Percentiles rank a stretch among this genome's conserved stretches.
Conservation (phyloP, 1,139 yeast species). For the Blastobotrys capitulatus region DNA sequence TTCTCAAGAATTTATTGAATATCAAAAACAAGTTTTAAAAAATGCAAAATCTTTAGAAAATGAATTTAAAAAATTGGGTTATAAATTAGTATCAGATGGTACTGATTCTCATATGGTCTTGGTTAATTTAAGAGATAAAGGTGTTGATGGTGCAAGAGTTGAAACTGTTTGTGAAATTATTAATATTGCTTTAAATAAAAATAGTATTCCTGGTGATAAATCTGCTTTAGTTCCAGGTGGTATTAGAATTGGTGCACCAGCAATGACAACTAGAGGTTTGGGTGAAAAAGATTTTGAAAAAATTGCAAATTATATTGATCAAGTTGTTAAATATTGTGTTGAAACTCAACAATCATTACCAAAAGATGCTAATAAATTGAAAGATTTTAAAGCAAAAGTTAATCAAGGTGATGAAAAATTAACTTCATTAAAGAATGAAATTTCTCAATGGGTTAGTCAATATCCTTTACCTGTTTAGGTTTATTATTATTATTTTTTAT, state of each 20-base stretch:
- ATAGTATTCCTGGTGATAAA: constrained; percentile 93
- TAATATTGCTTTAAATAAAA: constrained; percentile 92
- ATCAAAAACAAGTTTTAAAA: constrained; percentile 74
- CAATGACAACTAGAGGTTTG: constrained; percentile 96
- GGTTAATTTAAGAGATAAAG: constrained; percentile 75
- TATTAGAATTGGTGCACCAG: constrained; percentile 94
- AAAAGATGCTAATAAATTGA: constrained; percentile 79
- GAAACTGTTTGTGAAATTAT: constrained; percentile 86
- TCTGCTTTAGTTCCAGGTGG: constrained; percentile 96
- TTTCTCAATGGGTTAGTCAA: constrained; percentile 86
- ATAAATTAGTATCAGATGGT: constrained; percentile 81
- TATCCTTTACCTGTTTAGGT: constrained; percentile 71
- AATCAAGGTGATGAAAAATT: constrained; percentile 61
- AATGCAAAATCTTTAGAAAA: constrained; percentile 76
- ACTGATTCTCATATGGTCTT: constrained; percentile 93
- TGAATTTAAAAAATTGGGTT: constrained; percentile 62
- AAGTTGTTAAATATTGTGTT: constrained; percentile 75
- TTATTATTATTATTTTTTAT: neutral
- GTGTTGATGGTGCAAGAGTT: constrained; percentile 92
- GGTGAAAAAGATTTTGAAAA: constrained; percentile 68
- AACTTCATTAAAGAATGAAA: constrained; percentile 64
- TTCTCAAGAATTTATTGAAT: constrained; percentile 78
- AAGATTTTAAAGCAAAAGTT: constrained; percentile 86
- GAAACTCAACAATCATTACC: constrained; percentile 73
- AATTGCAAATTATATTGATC: constrained; percentile 73